A percentile compares a stretch with the other conserved stretches of the same genome.
Evolutionary conservation across 2,329 filamentous ascomycete species (phyloP).

Genomic region (Cercospora citrullina): DNA sequence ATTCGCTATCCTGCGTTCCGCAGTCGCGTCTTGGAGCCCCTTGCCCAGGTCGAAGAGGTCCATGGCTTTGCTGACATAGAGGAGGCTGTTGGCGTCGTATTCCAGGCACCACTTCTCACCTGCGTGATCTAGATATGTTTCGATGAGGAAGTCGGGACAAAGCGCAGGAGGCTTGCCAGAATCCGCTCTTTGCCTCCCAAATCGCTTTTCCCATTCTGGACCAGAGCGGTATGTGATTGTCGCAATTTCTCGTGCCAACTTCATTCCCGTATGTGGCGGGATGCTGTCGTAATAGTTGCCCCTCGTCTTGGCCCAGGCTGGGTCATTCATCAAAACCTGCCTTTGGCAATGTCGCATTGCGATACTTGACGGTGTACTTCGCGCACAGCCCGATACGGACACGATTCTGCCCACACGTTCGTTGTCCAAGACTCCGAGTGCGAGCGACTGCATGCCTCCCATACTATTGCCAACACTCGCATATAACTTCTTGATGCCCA

Average conservation of each 20-base stretch:
- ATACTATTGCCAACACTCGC: slow-evolving; percentile 95
- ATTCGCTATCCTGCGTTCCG: slow-evolving; percentile 62
- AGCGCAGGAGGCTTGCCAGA: slow-evolving; percentile 81
- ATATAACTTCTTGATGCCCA: slow-evolving; percentile 77
- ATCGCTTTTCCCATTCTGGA: slow-evolving; percentile 95
- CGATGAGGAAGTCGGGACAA: slow-evolving; percentile 96
- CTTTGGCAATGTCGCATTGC: slow-evolving; percentile 98
- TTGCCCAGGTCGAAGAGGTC: slow-evolving; percentile 90
- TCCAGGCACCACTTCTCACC: slow-evolving; percentile 98
- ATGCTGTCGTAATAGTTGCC: slow-evolving; percentile 84
- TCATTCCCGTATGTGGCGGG: slow-evolving; percentile 95
- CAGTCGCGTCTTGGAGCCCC: slow-evolving; percentile 65
- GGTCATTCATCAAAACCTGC: slow-evolving; percentile 98
- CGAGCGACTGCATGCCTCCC: slow-evolving; percentile 97
- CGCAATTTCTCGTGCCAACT: slow-evolving; percentile 93
- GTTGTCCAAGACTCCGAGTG: slow-evolving; percentile 80
- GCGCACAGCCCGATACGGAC: slow-evolving; percentile 88
- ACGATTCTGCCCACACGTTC: slow-evolving; percentile 78
- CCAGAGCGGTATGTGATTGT: slow-evolving; percentile 96
- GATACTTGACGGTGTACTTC: slow-evolving; percentile 96
- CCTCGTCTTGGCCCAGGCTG: slow-evolving; percentile 76
- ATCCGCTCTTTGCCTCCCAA: slow-evolving; percentile 84
- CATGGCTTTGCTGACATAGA: slow-evolving; percentile 99
- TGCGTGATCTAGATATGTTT: slow-evolving; percentile 96
- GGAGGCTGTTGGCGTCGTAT: slow-evolving; percentile 90